A percentile compares a stretch with the other conserved stretches of the same genome.
Conservation (phyloP, 78 protist genomes). For the Dictyostelium discoideum region dicty_2.7 NC_007088.5:1895001-1895500, state of each 20-base stretch:
- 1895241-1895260: not conserved
- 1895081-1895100: not conserved
- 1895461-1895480: not conserved
- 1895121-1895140: conserved; percentile 5
- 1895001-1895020: not conserved
- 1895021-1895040: conserved; percentile 9
- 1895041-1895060: not conserved
- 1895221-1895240: not conserved
- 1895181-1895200: not conserved
- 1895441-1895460: not conserved
- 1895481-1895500: not conserved
- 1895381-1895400: not conserved
- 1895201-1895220: not conserved
- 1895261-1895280: not conserved
- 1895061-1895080: not conserved
- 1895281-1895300: not conserved
- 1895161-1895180: not conserved
- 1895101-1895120: not conserved
- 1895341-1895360: not conserved
- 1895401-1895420: not conserved
- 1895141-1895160: not conserved
- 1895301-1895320: not conserved
- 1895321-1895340: not conserved
- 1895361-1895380: not conserved
- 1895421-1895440: not conserved